phyloP scores from a whole-genome alignment of 495 filamentous ascomycete species.

The Talaromyces thailandensis region DNA sequence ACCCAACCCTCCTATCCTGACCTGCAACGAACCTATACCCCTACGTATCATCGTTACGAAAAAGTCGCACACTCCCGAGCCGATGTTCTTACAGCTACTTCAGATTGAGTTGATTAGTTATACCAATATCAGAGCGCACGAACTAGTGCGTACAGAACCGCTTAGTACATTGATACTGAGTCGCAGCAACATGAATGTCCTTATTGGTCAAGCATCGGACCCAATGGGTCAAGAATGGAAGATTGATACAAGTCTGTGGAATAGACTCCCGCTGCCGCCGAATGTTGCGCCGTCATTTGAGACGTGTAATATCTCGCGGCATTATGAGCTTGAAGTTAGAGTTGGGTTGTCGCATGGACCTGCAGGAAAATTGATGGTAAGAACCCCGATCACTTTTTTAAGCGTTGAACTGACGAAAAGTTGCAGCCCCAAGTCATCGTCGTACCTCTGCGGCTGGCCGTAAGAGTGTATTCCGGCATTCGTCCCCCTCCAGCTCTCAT shows the following conservation, averaged over 20 bases:
- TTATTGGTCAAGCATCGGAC: constrained; percentile 49
- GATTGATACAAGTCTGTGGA: constrained; percentile 63
- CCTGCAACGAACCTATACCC: constrained; percentile 77
- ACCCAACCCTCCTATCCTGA: constrained; percentile 81
- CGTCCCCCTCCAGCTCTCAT: constrained; percentile 69
- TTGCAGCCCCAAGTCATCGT: constrained; percentile 57
- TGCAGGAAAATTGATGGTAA: constrained; percentile 42
- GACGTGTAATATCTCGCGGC: constrained; percentile 78
- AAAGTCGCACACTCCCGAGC: constrained; percentile 50
- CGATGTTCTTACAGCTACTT: constrained; percentile 65
- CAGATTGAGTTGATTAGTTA: constrained; percentile 74
- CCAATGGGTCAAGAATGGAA: constrained; percentile 54
- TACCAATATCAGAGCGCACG: constrained; percentile 69
- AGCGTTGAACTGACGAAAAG: constrained; percentile 11
- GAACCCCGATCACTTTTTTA: constrained; percentile 8
- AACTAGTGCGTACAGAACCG: constrained; percentile 53
- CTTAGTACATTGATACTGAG: constrained; percentile 62
- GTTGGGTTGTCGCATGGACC: constrained; percentile 61
- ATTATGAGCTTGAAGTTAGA: constrained; percentile 74
- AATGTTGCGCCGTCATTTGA: constrained; percentile 77
- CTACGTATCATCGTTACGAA: constrained; percentile 72
- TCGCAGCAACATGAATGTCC: constrained; percentile 56
- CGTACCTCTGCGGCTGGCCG: constrained; percentile 67
- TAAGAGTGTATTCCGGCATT: constrained; percentile 85
- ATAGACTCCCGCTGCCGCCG: constrained; percentile 59